Percentiles rank a stretch among this genome's conserved stretches.
Conservation (phyloP, 129 eudicot genomes). For the Gnaphalium uliginosum region DNA sequence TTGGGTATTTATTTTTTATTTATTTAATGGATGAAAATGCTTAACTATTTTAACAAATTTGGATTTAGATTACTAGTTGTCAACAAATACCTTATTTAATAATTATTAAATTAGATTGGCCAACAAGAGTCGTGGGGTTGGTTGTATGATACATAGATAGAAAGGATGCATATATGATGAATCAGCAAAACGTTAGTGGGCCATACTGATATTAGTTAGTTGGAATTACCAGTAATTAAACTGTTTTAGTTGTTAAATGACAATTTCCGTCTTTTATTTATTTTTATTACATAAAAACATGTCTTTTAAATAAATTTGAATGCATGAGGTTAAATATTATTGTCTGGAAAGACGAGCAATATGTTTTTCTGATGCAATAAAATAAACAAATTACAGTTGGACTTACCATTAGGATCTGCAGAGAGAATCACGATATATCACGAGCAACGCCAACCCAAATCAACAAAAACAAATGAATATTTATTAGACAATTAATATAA, state of each 20-base stretch:
- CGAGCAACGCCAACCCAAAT: constrained; percentile 29
- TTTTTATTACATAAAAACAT: too few species aligned
- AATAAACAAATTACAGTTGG: not conserved
- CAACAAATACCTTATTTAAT: too few species aligned
- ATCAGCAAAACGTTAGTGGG: constrained; percentile 32
- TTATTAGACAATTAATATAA: constrained; percentile 2
- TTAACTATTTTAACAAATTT: not conserved
- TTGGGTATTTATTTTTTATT: not conserved
- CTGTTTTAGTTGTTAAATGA: too few species aligned
- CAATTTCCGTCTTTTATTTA: too few species aligned
- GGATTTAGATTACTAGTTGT: not conserved
- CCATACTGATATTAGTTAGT: constrained; percentile 15
- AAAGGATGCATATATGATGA: constrained; percentile 36
- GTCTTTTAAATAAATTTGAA: not conserved
- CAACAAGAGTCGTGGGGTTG: constrained; percentile 3
- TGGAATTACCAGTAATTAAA: too few species aligned
- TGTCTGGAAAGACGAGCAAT: not conserved
- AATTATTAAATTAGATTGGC: not conserved
- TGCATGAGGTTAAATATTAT: not conserved
- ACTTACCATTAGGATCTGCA: constrained; percentile 83
- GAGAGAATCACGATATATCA: constrained; percentile 19
- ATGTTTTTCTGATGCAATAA: too few species aligned
- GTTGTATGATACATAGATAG: constrained; percentile 9
- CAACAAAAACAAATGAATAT: constrained; percentile 9
- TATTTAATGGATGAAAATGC: not conserved